Evolutionary conservation across 257 asterid genomes (phyloP).

Genomic region (Agastache rugosa): DNA sequence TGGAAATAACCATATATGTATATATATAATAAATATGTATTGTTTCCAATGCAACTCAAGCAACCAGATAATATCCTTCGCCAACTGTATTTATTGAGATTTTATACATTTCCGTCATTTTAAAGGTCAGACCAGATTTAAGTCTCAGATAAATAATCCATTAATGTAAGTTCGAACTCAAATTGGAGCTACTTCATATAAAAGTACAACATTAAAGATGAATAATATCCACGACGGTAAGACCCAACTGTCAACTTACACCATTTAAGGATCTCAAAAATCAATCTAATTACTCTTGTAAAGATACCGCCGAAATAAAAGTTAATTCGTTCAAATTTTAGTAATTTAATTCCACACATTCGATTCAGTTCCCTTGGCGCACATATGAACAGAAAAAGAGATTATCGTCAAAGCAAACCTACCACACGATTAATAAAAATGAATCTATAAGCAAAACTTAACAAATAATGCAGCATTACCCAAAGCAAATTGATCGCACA

Average conservation of each 20-base stretch:
- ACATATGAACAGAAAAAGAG: neutral
- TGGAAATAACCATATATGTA: neutral
- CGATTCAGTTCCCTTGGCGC: slow-evolving; percentile 20
- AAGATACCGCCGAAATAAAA: slow-evolving; percentile 1
- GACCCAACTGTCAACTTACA: slow-evolving; percentile 6
- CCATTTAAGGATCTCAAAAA: slow-evolving; percentile 4
- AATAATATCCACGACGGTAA: slow-evolving; percentile 1
- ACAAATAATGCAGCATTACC: neutral
- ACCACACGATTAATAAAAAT: neutral
- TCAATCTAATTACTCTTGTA: slow-evolving; percentile 1
- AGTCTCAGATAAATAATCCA: slow-evolving; percentile 20
- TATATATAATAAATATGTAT: too few relatives aligned
- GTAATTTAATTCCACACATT: neutral
- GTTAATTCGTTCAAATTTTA: neutral
- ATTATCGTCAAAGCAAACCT: neutral
- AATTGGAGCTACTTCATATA: slow-evolving; percentile 15
- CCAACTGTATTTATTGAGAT: too few relatives aligned
- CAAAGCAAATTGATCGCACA: neutral
- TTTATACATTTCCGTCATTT: too few relatives aligned
- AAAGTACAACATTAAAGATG: slow-evolving; percentile 7
- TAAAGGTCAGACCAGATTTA: too few relatives aligned
- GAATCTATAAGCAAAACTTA: neutral
- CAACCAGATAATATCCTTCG: too few relatives aligned
- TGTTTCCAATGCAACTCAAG: too few relatives aligned
- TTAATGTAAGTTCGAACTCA: slow-evolving; percentile 5